These are phyloP conservation scores for Podila epigama DNA, from an alignment of 192 early-diverging fungal species.

Conservation along the genomic window DNA sequence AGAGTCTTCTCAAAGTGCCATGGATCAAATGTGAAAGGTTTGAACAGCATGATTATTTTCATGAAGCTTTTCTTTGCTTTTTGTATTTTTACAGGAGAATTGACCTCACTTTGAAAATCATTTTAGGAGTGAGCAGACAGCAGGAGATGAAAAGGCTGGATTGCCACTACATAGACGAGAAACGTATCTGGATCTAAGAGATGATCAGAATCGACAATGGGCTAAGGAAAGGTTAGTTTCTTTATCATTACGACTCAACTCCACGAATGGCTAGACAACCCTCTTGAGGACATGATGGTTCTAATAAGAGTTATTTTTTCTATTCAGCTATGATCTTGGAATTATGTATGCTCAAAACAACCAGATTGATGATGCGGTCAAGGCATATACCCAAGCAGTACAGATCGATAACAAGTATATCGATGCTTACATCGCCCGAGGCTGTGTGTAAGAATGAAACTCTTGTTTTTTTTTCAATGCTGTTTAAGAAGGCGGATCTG, in stretches of 20 bases:
- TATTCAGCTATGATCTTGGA: constrained; percentile 19
- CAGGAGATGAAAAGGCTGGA: constrained; percentile 17
- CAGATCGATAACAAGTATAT: constrained; percentile 38
- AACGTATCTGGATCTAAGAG: constrained; percentile 44
- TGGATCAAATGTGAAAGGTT: constrained; percentile 51
- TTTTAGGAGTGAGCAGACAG: constrained; percentile 6
- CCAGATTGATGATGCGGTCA: constrained; percentile 38
- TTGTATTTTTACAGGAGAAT: too few relatives aligned
- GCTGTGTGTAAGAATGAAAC: constrained; percentile 36
- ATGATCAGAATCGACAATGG: constrained; percentile 44
- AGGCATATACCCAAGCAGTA: constrained; percentile 38
- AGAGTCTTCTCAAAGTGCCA: constrained; percentile 44
- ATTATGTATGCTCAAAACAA: constrained; percentile 30
- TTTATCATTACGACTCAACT: background rate
- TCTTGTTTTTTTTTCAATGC: background rate
- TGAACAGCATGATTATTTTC: too few relatives aligned
- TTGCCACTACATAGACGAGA: constrained; percentile 32
- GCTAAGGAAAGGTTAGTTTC: constrained; percentile 31
- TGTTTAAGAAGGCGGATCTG: too few relatives aligned
- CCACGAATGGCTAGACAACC: too few relatives aligned
- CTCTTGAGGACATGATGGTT: too few relatives aligned
- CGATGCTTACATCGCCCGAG: constrained; percentile 39
- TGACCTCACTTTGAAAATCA: background rate
- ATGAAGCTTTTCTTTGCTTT: too few relatives aligned
- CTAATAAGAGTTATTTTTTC: background rate